Conservation (phyloP, 352 stramenopile genomes). For the Phytophthora crassamura region DNA sequence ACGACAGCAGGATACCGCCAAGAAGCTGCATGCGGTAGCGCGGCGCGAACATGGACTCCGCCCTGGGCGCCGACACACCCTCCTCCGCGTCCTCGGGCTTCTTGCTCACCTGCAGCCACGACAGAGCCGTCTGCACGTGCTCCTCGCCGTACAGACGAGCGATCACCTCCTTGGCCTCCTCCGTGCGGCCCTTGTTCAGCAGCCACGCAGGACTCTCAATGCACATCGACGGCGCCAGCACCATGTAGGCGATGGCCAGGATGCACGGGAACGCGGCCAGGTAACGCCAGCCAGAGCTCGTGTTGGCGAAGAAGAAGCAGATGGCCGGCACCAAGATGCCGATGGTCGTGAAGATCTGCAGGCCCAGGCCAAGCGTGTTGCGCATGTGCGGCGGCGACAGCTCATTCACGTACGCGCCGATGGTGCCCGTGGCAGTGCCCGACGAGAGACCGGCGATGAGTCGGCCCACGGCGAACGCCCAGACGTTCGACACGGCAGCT, state of each 20-base stretch:
- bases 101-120: too few species aligned
- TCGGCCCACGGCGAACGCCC: slow-evolving; percentile 18
- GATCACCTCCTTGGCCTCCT: slow-evolving; percentile 19
- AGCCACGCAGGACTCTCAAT: slow-evolving; percentile 25
- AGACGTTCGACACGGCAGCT: slow-evolving; percentile 19
- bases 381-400: too few species aligned
- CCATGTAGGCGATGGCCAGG: slow-evolving; percentile 11
- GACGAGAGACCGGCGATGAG: slow-evolving; percentile 39
- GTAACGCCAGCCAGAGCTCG: slow-evolving; percentile 18
- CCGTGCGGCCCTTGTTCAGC: slow-evolving; percentile 28
- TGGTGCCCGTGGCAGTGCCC: slow-evolving; percentile 18
- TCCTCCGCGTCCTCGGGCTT: too few species aligned
- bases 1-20: too few species aligned
- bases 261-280: slow-evolving; percentile 24
- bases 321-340: slow-evolving; percentile 13
- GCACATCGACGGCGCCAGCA: slow-evolving; percentile 17
- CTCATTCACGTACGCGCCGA: too few species aligned
- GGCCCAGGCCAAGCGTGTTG: slow-evolving; percentile 21
- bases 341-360: slow-evolving; percentile 24
- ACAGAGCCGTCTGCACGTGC: too few species aligned
- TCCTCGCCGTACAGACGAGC: slow-evolving; percentile 28
- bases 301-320: slow-evolving; percentile 22
- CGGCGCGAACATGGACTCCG: too few species aligned
- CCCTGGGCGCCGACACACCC: too few species aligned
- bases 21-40: too few species aligned